Evolutionary conservation across 2,329 filamentous ascomycete genomes (phyloP), one percentile per base, ranked within the genome.

Genomic region (Apiospora hydei): DNA sequence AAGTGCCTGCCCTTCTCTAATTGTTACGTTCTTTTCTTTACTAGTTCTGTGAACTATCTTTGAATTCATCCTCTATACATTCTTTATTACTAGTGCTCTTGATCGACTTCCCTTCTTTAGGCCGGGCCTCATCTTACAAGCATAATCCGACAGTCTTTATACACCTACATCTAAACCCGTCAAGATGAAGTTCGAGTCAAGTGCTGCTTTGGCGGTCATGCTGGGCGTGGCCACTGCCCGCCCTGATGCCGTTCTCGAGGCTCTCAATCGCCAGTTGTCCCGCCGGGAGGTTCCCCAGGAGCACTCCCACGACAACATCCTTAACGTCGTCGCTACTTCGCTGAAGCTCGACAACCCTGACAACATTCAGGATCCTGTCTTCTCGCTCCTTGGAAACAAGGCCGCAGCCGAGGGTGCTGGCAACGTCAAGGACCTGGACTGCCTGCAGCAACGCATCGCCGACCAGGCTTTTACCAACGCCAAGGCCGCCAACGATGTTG

Each of bases 401-500:
- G 86, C 88, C 2, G 88, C 86, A 0, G 80, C 83, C 4, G 77
- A 78, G 0, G 88, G 88, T n/a, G 80, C 80, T 34, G 79, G 79
- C 5, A 72, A 76, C 21, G 82, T 84, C 64, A 77, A 80, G 69
- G 82, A 85, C 75, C 78, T 85, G 24, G 84, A 84, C 77, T 85
- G 84, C 71, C 75, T 85, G 70, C 84, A 85, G 78, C 84, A 85
- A 77, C 84, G 83, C 69, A 85, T 85, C 47, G 88, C 88, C 16
- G 88, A 90, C 73, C 87, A 88, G 80, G 88, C 88, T 30, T 89
- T 90, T 80, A 89, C 87, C 78, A 90, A 90, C 74, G 87, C 88
- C 44, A 89, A 89, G 78, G 86, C 79, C 0, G 83, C 83, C 30
- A 81, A 82, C 16, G 87, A 90, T 74, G 81, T 89, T 43, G 81